Percentiles rank a stretch among this genome's conserved stretches.
phyloP scores from a whole-genome alignment of 2,329 filamentous ascomycete genomes.

The Aureobasidium leucospermi region DNA sequence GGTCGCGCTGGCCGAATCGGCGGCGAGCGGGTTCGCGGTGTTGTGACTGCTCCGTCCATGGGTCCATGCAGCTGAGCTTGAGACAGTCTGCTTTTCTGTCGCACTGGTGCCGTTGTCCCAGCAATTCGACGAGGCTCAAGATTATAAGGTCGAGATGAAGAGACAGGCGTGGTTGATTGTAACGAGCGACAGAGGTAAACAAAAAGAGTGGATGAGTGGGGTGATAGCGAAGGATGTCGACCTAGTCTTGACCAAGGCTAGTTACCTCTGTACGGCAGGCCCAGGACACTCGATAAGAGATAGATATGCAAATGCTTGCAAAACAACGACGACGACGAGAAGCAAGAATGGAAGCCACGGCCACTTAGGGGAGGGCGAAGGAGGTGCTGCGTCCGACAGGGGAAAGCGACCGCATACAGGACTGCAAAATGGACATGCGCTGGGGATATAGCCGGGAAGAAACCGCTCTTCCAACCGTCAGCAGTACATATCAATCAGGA shows the following conservation, averaged over 20 bases:
- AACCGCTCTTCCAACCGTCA: constrained; percentile 9
- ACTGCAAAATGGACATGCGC: not conserved
- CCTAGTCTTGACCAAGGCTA: not conserved
- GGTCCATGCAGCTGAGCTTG: not conserved
- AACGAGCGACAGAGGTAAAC: not conserved
- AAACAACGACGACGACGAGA: not conserved
- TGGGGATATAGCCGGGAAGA: constrained; percentile 11
- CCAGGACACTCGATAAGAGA: not conserved
- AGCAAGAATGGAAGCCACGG: not conserved
- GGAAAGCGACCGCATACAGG: not conserved
- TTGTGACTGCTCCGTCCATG: constrained; percentile 10
- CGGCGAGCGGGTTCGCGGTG: constrained; percentile 4
- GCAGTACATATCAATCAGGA: constrained; percentile 4
- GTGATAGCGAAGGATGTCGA: not conserved
- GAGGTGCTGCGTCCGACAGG: constrained; percentile 2
- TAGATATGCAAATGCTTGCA: not conserved
- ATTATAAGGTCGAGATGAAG: not conserved
- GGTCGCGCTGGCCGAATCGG: constrained; percentile 8
- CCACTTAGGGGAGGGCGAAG: not conserved
- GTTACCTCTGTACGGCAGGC: not conserved
- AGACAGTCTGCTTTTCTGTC: not conserved
- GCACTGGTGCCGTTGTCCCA: constrained; percentile 1
- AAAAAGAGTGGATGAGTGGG: not conserved
- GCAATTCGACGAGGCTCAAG: not conserved
- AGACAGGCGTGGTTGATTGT: not conserved